phyloP scores from a whole-genome alignment of 306 rosid species.

The Cucumis melo region DNA sequence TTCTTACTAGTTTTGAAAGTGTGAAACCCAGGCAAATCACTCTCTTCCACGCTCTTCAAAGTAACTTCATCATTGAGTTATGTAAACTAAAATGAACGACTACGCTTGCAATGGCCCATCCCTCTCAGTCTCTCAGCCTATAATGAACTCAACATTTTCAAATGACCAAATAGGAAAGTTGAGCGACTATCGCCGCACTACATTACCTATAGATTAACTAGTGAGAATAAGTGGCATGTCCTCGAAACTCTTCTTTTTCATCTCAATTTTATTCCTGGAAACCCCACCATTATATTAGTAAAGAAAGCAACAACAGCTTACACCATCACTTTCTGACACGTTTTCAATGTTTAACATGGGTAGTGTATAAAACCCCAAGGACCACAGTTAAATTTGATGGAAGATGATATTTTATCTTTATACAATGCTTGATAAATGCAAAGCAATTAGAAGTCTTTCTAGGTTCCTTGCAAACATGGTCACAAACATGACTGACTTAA shows the following conservation, averaged over 20 bases:
- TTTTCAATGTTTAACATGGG: slow-evolving; percentile 1
- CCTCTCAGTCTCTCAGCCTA: neutral
- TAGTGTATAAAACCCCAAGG: neutral
- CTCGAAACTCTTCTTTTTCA: neutral
- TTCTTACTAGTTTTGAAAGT: neutral
- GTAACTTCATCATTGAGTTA: neutral
- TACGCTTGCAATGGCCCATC: neutral
- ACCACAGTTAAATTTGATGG: neutral
- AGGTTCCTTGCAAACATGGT: too few relatives aligned
- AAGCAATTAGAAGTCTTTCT: too few relatives aligned
- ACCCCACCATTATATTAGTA: neutral
- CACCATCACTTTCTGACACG: neutral
- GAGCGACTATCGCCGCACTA: neutral
- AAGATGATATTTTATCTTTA: neutral
- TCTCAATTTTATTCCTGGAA: neutral
- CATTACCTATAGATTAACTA: neutral
- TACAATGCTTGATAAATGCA: too few relatives aligned
- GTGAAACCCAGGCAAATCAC: neutral
- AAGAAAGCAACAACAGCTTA: slow-evolving; percentile 1
- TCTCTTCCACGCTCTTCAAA: neutral
- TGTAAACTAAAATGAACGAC: neutral
- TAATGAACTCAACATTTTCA: neutral
- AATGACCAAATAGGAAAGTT: neutral
- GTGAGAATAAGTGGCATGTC: neutral
- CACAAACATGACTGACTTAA: too few relatives aligned